These are phyloP conservation scores for Diddensiella transvaalensis DNA, from an alignment of 805 yeast genomes.

Conservation along the genomic window DNA sequence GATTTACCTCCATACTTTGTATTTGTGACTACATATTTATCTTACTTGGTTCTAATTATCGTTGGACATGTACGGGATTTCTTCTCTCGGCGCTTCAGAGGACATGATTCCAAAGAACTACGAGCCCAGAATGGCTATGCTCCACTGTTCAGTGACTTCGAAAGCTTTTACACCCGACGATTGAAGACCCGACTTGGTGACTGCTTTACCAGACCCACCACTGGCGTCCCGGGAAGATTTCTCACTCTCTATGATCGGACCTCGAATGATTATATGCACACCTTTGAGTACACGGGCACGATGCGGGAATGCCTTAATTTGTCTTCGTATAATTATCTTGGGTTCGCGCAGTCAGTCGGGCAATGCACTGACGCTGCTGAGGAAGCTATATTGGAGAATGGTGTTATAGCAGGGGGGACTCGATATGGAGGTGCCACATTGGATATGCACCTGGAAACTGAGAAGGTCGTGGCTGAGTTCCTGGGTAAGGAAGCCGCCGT, in stretches of 20 bases:
- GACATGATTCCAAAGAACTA: slow-evolving; percentile 44
- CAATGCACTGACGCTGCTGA: slow-evolving; percentile 79
- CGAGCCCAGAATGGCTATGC: slow-evolving; percentile 85
- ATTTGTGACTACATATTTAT: slow-evolving; percentile 76
- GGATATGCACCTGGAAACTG: slow-evolving; percentile 71
- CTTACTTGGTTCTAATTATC: slow-evolving; percentile 77
- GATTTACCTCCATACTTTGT: slow-evolving; percentile 88
- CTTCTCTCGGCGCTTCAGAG: slow-evolving; percentile 71
- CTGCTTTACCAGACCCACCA: slow-evolving; percentile 93
- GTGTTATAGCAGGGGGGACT: slow-evolving; percentile 77
- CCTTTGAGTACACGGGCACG: slow-evolving; percentile 72
- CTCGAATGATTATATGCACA: slow-evolving; percentile 59
- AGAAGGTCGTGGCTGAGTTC: slow-evolving; percentile 72
- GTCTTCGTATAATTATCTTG: slow-evolving; percentile 89
- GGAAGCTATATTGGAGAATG: slow-evolving; percentile 59
- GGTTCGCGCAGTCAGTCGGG: slow-evolving; percentile 95
- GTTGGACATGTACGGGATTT: slow-evolving; percentile 91
- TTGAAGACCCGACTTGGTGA: slow-evolving; percentile 88
- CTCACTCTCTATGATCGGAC: slow-evolving; percentile 77
- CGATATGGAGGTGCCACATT: slow-evolving; percentile 71
- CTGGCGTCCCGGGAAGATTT: slow-evolving; percentile 95
- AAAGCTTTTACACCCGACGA: slow-evolving; percentile 88
- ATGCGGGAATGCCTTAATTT: slow-evolving; percentile 77
- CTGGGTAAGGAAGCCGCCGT: slow-evolving; percentile 88
- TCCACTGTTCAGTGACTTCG: slow-evolving; percentile 93